A percentile compares a stretch with the other conserved stretches of the same genome.
Conservation (phyloP, 331 rosid genomes). For the Stylosanthes scabra region DNA sequence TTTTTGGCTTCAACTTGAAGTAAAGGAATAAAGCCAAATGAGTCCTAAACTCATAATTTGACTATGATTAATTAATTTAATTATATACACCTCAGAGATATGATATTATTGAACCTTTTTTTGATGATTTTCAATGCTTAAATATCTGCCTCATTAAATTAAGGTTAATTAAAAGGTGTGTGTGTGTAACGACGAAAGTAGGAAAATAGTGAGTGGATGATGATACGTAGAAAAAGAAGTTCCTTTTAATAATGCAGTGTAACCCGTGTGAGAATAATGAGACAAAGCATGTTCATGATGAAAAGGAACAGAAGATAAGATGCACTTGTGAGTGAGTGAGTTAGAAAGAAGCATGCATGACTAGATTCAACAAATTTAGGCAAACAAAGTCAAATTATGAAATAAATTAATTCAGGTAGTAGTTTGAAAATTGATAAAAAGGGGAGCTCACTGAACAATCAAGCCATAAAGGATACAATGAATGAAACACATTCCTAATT, state of each 20-base stretch:
- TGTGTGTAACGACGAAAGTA: conserved; percentile 28
- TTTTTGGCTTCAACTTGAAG: conserved; percentile 41
- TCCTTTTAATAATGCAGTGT: conserved; percentile 28
- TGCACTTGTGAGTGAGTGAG: neutral
- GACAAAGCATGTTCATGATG: conserved; percentile 29
- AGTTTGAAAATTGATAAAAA: conserved; percentile 30
- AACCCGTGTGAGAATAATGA: conserved; percentile 11
- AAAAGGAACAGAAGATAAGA: conserved; percentile 29
- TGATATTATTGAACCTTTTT: neutral
- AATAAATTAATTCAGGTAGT: conserved; percentile 18
- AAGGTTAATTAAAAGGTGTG: conserved; percentile 6
- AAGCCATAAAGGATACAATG: neutral
- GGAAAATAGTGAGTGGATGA: conserved; percentile 40
- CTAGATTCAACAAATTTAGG: conserved; percentile 39
- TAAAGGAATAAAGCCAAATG: conserved; percentile 2
- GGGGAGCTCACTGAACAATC: conserved; percentile 8
- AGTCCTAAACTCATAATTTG: conserved; percentile 17
- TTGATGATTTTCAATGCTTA: conserved; percentile 4
- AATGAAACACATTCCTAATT: conserved; percentile 14
- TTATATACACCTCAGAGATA: conserved; percentile 10
- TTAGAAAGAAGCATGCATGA: conserved; percentile 25
- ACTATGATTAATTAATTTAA: neutral
- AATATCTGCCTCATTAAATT: conserved; percentile 12
- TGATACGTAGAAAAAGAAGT: conserved; percentile 36
- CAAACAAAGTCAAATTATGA: conserved; percentile 25